phyloP scores from a whole-genome alignment of 179 eudicot genomes.

The Beta lomatogona region DNA sequence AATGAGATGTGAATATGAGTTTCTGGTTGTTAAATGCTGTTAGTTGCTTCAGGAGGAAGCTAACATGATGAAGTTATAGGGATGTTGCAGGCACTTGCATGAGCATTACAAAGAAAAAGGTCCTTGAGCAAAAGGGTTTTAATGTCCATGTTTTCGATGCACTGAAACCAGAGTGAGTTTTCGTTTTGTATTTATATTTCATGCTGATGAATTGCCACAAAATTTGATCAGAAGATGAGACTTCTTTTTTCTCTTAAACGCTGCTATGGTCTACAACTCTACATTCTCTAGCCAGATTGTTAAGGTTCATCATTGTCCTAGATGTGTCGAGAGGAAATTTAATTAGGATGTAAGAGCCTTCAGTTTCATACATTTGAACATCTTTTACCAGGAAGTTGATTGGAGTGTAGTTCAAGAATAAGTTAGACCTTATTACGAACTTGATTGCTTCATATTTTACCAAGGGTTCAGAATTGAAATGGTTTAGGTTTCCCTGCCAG shows the following conservation, averaged over 20 bases:
- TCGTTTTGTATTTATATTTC: background rate
- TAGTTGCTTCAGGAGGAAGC: background rate
- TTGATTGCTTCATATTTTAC: background rate
- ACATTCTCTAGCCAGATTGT: background rate
- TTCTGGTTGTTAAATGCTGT: background rate
- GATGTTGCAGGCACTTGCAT: conserved; percentile 73
- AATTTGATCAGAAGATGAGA: background rate
- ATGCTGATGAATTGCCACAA: conserved; percentile 3
- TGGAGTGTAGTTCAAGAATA: background rate
- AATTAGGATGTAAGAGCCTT: background rate
- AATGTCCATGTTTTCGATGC: conserved; percentile 69
- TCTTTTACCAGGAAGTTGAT: background rate
- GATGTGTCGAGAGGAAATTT: background rate
- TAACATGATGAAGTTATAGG: conserved; percentile 41
- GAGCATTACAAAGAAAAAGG: conserved; percentile 54
- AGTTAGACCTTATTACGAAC: background rate
- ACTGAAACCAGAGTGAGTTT: conserved; percentile 64
- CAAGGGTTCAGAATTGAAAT: background rate
- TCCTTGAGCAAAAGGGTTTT: conserved; percentile 70
- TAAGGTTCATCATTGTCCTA: background rate
- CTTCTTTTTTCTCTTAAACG: background rate
- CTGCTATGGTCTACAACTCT: background rate
- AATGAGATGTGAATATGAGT: background rate
- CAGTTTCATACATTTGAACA: background rate
- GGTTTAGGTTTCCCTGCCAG: background rate